Evolutionary conservation across 805 yeast genomes (phyloP), one percentile per base, ranked within the genome.

Genomic region (Candida wancherniae): DNA sequence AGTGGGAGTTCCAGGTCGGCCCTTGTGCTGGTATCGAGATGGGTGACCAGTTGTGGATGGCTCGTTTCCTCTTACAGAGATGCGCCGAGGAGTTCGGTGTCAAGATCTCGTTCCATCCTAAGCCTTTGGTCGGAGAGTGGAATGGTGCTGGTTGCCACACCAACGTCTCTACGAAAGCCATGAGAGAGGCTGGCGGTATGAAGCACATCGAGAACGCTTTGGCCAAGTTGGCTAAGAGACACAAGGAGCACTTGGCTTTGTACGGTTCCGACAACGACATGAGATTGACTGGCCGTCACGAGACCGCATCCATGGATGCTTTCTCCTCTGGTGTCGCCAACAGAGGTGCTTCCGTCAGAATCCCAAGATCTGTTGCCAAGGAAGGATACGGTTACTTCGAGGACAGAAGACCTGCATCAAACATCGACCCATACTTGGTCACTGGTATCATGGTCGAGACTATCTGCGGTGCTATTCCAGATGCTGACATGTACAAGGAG

Each of bases 71-170:
- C 53, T 72, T 92, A 58, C 79, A 77, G 69, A 82, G 97, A 69
- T 92, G 87, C 33, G 96, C 97, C 47, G 98, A 92, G 74, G 98
- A 92, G 67, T 92, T 92, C 57, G 97, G 95, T 61, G 94, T 92
- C 61, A 88, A 87, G 82, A 90, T 92, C 51, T 86, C 97, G 27
- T 81, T 88, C 82, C 98, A 92, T 79, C 98, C 98, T 68, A 92
- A 92, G 77, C 97, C 98, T 51, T 76, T 92, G 64, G 77, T 81
- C 73, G 97, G 97, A 53, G 97, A 90, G 71, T 92, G 97, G 97
- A 92, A 92, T 65, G 98, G 98, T 73, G 97, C 98, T 63, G 98
- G 98, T 56, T 90, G 97, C 75, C 98, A 92, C 71, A 92, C 98
- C 63, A 92, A 92, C 65, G 97, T 92, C 40, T 87, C 97, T 28